Evolutionary conservation across 1,139 yeast genomes (phyloP), one percentile per base, ranked within the genome.

Genomic region (Candida sanyaensis): DNA sequence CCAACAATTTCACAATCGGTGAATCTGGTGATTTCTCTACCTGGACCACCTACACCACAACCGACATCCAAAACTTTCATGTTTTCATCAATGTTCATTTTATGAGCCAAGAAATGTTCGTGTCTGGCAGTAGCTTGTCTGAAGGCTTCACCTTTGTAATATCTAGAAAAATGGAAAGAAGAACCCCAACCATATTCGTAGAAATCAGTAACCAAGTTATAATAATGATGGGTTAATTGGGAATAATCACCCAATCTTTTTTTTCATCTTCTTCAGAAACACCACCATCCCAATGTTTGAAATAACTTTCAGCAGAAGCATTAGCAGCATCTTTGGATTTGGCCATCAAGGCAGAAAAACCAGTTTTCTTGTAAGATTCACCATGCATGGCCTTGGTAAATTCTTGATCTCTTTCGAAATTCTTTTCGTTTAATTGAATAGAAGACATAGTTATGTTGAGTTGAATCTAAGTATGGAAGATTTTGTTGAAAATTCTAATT

Each of bases 171-270:
- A 71, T 93, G 99, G 89, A 93, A 93, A n/a, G 97, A 89, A 24
- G 97, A 81, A 54, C 99, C 99, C 99, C 99, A 93, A 42, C 99
- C 99, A 70, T 93, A 93, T 75, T 93, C 99, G 77, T 93, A 93
- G 65, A 84, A 89, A 70, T 93, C 99, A 36, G 99, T 92, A 47
- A 90, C 98, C 66, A 93, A 83, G 75, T 93, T 93, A 77, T 93
- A 93, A 79, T 91, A 93, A 65, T 95, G 96, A 69, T 89, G 93
- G 50, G 99, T 93, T 61, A 91, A 81, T 60, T 87, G 84, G 50
- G 96, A 88, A 75, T 93, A 93, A 69, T 89, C 96, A 41, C 78
- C 80, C 54, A 89, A 75, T 71, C 98, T 84, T 59, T 82, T 81
- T 81, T 77, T 65, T 87, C 93, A 50, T 88, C 95, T 47, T 77